Conservation (phyloP, 108 stramenopile genomes). For the Cyclostephanos tholiformis region DNA sequence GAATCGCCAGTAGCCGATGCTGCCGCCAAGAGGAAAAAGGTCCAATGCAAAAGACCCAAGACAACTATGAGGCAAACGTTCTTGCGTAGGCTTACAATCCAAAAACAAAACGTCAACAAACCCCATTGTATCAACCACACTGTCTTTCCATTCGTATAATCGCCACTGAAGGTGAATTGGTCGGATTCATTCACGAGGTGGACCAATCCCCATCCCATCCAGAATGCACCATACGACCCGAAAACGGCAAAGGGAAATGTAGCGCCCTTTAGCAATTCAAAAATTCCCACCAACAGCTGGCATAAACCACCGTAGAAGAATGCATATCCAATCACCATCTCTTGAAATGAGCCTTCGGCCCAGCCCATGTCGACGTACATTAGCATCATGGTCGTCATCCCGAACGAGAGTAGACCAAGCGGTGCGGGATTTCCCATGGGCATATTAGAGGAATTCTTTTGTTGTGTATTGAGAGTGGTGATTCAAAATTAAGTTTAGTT, state of each 20-base stretch:
- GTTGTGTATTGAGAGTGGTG: no score
- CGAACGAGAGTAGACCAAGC: constrained; percentile 51
- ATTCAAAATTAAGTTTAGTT: no score
- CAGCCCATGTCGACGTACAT: constrained; percentile 40
- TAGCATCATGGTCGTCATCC: constrained; percentile 48
- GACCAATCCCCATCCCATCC: constrained; percentile 30
- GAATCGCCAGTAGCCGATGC: neutral
- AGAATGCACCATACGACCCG: constrained; percentile 46
- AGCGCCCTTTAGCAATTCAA: constrained; percentile 46
- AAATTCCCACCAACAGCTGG: constrained; percentile 48
- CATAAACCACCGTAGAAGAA: constrained; percentile 54
- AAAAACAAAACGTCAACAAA: constrained; percentile 1
- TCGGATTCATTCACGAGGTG: no score
- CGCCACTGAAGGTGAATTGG: no score
- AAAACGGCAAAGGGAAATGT: constrained; percentile 58
- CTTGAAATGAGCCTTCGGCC: constrained; percentile 6
- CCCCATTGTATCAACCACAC: no score
- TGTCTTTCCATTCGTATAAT: no score
- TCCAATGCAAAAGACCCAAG: constrained; percentile 17
- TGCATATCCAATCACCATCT: constrained; percentile 39
- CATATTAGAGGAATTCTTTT: no score
- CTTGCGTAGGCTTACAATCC: constrained; percentile 24
- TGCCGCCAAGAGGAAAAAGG: constrained; percentile 20
- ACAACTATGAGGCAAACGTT: constrained; percentile 18
- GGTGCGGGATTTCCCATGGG: constrained; percentile 45